Conservation (phyloP, 306 rosid genomes). For the Leucaena leucocephala region DNA sequence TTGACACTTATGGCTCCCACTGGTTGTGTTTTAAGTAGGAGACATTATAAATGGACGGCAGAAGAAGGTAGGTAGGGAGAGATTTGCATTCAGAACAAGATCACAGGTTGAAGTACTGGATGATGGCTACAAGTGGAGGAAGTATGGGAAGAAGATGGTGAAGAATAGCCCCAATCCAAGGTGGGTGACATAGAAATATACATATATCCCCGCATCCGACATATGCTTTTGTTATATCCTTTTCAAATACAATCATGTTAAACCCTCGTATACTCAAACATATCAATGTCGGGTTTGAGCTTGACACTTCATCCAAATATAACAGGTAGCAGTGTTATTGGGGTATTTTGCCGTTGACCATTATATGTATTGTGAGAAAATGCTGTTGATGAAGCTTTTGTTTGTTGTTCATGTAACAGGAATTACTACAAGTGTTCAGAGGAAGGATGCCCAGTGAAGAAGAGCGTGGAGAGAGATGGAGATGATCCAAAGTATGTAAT, state of each 20-base stretch:
- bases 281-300: no score
- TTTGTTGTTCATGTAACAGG: constrained; percentile 48
- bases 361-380: no score
- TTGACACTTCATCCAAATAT: no score
- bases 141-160: constrained; percentile 95
- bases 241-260: no score
- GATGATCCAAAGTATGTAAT: constrained; percentile 75
- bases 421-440: constrained; percentile 83
- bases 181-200: no score
- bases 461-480: constrained; percentile 92
- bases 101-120: constrained; percentile 81
- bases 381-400: neutral
- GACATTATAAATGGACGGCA: constrained; percentile 33
- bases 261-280: no score
- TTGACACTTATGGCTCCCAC: no score
- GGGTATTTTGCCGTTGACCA: no score
- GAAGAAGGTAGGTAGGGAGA: constrained; percentile 48
- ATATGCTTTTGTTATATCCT: no score
- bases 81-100: constrained; percentile 76
- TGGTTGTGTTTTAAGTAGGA: constrained; percentile 34
- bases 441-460: constrained; percentile 87
- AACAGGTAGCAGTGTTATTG: no score
- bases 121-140: no score
- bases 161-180: constrained; percentile 88
- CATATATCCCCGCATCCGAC: no score